A percentile compares a stretch with the other conserved stretches of the same genome.
Evolutionary conservation across 106 monocot species (phyloP).

Genomic region (Dioscorea dumetorum): DNA sequence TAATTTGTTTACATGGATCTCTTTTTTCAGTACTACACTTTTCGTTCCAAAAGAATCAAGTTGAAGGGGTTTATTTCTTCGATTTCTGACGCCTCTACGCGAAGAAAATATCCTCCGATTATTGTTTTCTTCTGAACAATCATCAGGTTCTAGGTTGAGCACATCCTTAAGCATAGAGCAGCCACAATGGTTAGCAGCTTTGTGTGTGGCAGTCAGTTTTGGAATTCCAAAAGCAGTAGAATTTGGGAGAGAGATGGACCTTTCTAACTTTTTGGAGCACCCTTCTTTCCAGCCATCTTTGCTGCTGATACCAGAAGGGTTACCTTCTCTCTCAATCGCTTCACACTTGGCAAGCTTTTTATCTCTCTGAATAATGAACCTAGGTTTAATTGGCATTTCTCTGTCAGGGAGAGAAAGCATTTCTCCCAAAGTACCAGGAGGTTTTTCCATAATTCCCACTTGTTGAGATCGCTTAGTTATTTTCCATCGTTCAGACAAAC

Average conservation of each 20-base stretch:
- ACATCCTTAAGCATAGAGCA: conserved; percentile 17
- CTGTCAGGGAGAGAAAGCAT: conserved; percentile 62
- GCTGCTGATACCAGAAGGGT: conserved; percentile 43
- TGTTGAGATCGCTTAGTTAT: conserved; percentile 26
- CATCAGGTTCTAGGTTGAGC: conserved; percentile 13
- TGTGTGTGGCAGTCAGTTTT: conserved; percentile 19
- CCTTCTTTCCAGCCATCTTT: conserved; percentile 47
- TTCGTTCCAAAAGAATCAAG: conserved; percentile 20
- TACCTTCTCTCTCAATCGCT: conserved; percentile 7
- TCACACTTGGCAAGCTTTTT: no score
- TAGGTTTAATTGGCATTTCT: conserved; percentile 15
- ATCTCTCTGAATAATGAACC: not conserved
- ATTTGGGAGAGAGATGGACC: conserved; percentile 47
- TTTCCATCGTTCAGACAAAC: conserved; percentile 50
- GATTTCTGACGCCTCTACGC: conserved; percentile 8
- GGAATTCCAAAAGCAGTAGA: conserved; percentile 17
- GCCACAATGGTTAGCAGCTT: conserved; percentile 10
- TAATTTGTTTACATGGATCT: conserved; percentile 37
- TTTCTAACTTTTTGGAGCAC: conserved; percentile 24
- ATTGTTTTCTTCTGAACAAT: conserved; percentile 17
- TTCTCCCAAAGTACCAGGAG: conserved; percentile 58
- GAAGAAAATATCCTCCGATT: conserved; percentile 2
- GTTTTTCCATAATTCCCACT: conserved; percentile 13
- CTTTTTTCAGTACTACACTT: conserved; percentile 13
- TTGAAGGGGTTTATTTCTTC: not conserved